These are phyloP conservation scores for Cladosporium austrohemisphaericum DNA, from an alignment of 2,329 filamentous ascomycete genomes.

Conservation along the genomic window DNA sequence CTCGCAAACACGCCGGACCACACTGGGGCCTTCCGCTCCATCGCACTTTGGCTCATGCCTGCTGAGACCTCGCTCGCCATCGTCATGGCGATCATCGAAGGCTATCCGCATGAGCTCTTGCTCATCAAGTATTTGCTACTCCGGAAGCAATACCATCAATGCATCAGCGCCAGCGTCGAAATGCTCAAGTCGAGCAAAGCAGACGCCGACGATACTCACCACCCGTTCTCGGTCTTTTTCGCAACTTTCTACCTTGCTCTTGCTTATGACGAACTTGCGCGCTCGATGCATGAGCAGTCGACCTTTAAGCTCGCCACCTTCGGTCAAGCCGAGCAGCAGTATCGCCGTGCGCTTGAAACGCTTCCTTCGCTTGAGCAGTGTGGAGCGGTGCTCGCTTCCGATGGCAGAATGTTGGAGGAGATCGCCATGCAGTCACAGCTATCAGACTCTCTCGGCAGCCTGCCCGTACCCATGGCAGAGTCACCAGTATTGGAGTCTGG, in stretches of 20 bases:
- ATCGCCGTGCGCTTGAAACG: conserved; percentile 18
- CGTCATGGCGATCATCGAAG: conserved; percentile 12
- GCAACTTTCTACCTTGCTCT: conserved; percentile 47
- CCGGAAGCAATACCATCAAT: conserved; percentile 28
- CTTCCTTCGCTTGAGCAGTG: conserved; percentile 6
- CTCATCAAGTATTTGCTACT: conserved; percentile 32
- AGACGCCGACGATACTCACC: background rate
- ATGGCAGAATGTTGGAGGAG: too few relatives aligned
- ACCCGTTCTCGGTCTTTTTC: conserved; percentile 31
- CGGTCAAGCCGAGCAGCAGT: conserved; percentile 39
- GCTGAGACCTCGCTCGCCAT: too few relatives aligned
- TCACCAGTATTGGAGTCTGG: too few relatives aligned
- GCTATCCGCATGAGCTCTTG: conserved; percentile 25
- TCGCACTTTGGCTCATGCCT: too few relatives aligned
- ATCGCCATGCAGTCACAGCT: too few relatives aligned
- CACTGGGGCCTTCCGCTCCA: too few relatives aligned
- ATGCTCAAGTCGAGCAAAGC: conserved; percentile 19
- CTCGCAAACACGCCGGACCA: too few relatives aligned
- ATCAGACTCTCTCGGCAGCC: too few relatives aligned
- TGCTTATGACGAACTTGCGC: conserved; percentile 46
- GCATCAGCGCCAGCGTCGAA: conserved; percentile 30
- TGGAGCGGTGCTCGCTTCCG: background rate
- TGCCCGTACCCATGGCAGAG: too few relatives aligned
- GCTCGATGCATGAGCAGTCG: conserved; percentile 45
- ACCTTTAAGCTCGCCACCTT: conserved; percentile 42